phyloP scores from a whole-genome alignment of 192 early-diverging fungal species.

The Kappamyces sp. region DNA sequence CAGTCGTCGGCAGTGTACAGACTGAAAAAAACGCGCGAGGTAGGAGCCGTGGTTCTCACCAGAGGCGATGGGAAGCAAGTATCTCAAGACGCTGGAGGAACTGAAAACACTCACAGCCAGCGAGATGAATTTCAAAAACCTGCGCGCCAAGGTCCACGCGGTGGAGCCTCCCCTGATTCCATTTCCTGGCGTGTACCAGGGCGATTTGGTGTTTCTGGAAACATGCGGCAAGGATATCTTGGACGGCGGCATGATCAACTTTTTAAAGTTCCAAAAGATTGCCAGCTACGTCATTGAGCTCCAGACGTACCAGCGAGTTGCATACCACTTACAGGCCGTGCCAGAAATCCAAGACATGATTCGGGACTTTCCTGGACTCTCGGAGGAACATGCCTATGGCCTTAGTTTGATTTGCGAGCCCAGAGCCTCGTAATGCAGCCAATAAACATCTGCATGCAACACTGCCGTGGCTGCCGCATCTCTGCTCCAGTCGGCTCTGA shows the following conservation, averaged over 20 bases:
- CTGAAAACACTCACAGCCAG: constrained; percentile 37
- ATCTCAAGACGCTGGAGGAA: constrained; percentile 39
- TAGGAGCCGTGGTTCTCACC: constrained; percentile 4
- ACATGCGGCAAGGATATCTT: constrained; percentile 43
- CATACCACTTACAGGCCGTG: constrained; percentile 38
- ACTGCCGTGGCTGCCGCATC: too few relatives aligned
- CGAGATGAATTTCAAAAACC: constrained; percentile 51
- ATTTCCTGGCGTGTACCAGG: constrained; percentile 54
- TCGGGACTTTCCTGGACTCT: constrained; percentile 22
- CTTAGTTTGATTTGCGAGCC: constrained; percentile 44
- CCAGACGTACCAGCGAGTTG: constrained; percentile 45
- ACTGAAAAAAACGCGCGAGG: constrained; percentile 48
- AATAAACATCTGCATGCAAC: too few relatives aligned
- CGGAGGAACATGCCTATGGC: constrained; percentile 47
- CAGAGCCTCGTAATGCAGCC: neutral
- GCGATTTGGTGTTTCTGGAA: constrained; percentile 53
- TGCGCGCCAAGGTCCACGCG: constrained; percentile 42
- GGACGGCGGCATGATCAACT: constrained; percentile 46
- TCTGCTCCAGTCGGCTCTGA: too few relatives aligned
- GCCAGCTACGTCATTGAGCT: constrained; percentile 46
- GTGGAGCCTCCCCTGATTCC: constrained; percentile 52
- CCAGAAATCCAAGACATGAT: constrained; percentile 49
- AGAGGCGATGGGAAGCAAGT: constrained; percentile 34
- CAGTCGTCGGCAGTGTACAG: constrained; percentile 47
- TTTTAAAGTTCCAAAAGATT: constrained; percentile 50